A percentile compares a stretch with the other conserved stretches of the same genome.
Conservation (phyloP, 2,329 filamentous ascomycete species). For the Zymoseptoria pseudotritici region DNA sequence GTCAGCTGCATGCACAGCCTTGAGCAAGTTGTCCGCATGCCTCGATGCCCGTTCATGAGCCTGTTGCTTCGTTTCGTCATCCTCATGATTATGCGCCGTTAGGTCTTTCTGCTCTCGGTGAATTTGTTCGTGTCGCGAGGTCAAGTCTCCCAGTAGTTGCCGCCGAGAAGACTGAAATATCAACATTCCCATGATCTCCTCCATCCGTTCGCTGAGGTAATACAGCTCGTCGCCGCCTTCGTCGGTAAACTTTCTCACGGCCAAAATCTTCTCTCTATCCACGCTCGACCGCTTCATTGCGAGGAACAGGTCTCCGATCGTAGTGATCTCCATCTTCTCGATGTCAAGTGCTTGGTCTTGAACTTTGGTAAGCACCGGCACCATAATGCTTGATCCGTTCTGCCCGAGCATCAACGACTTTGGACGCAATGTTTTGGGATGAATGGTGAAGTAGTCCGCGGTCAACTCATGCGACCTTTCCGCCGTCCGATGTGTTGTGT, state of each 20-base stretch:
- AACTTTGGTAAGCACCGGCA: slow-evolving; percentile 8
- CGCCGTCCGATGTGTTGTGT: slow-evolving; percentile 33
- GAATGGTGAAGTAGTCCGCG: slow-evolving; percentile 72
- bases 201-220: slow-evolving; percentile 68
- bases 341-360: slow-evolving; percentile 40
- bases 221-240: slow-evolving; percentile 68
- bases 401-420: slow-evolving; percentile 13
- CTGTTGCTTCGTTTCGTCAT: slow-evolving; percentile 40
- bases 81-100: slow-evolving; percentile 28
- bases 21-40: slow-evolving; percentile 61
- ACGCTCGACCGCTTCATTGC: slow-evolving; percentile 64
- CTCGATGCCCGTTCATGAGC: slow-evolving; percentile 30
- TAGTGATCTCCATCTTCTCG: slow-evolving; percentile 49
- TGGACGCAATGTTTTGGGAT: slow-evolving; percentile 29
- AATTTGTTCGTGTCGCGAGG: slow-evolving; percentile 50
- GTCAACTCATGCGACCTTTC: slow-evolving; percentile 60
- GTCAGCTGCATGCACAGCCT: slow-evolving; percentile 67
- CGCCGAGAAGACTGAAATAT: slow-evolving; percentile 83
- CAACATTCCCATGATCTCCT: slow-evolving; percentile 76
- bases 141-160: slow-evolving; percentile 64
- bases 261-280: slow-evolving; percentile 85
- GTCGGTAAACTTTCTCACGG: slow-evolving; percentile 72
- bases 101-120: slow-evolving; percentile 44
- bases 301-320: slow-evolving; percentile 62
- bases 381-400: slow-evolving; percentile 12